Evolutionary conservation across 1,139 yeast species (phyloP), one percentile per base, ranked within the genome.

Genomic region (Pichia sp.): DNA sequence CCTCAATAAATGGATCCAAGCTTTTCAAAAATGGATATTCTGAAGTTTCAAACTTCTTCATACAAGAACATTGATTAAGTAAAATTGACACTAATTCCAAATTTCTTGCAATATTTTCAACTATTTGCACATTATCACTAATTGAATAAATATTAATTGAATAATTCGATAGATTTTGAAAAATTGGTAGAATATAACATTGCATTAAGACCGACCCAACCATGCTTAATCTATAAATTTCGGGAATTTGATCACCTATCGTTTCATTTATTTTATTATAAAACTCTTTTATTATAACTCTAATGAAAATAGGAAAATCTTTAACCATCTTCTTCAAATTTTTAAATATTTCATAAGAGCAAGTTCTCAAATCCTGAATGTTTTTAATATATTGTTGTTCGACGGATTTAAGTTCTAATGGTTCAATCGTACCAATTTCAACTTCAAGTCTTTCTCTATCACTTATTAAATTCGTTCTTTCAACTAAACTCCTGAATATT

Each of bases 391-490:
- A 92, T 36, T 73, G 70, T 1, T 68, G 64, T 23, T 94, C 74
- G 0, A 92, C 89, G 22, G 76, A 81, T 2, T 80, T 76, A 53
- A 85, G 89, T 53, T 82, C 84, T 50, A 92, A 86, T 1, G 97
- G 96, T 31, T 69, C 73, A 16, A 53, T 39, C 40, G 33, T 42
- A 24, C 82, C 55, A 30, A 51, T 39, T 29, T 51, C 53, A 30
- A 55, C 52, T 27, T 53, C 52, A 28, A 50, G 35, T 16, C 46
- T 37, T 52, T 74, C 71, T 4, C 30, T n/a, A 20, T 26, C 12
- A 12, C 35, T 27, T 7, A 32, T 26, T 11, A 5, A 4, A 11
- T 4, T 6, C 11, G 35, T 12, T 12, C 11, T 32, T n/a, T 42
- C 42, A 16, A 75, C 66, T 23, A 79, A 52, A 3, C 62, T 60